phyloP scores from a whole-genome alignment of 1,284 basidiomycete species.

The Agaricales sp. region DNA sequence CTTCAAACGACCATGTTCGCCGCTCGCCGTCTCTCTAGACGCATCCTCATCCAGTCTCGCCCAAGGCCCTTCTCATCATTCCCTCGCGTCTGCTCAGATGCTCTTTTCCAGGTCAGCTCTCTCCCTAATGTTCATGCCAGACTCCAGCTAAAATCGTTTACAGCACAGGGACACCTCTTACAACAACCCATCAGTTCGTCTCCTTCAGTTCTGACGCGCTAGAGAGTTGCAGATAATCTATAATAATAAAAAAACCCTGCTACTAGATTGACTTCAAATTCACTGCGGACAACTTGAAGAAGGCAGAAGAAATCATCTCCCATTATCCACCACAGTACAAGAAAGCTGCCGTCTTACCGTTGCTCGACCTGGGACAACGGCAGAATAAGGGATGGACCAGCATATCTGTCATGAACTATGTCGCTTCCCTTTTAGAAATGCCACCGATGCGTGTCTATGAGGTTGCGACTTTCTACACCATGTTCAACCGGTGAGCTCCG shows the following conservation, averaged over 20 bases:
- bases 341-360: constrained; percentile 94
- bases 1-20: constrained; percentile 12
- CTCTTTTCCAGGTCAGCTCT: constrained; percentile 46
- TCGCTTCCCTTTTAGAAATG: constrained; percentile 89
- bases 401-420: constrained; percentile 98
- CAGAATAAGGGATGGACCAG: constrained; percentile 99
- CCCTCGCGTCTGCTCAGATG: constrained; percentile 37
- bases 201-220: neutral
- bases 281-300: constrained; percentile 70
- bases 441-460: constrained; percentile 99
- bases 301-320: constrained; percentile 83
- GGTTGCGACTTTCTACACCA: constrained; percentile 99
- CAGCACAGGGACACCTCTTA: constrained; percentile 91
- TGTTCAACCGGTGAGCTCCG: constrained; percentile 84
- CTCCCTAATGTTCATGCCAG: constrained; percentile 2
- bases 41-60: constrained; percentile 15
- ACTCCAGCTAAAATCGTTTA: constrained; percentile 9
- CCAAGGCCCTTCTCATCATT: constrained; percentile 36
- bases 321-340: constrained; percentile 96
- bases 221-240: no score
- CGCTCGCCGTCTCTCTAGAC: constrained; percentile 22
- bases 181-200: constrained; percentile 75
- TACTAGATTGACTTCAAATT: constrained; percentile 88
- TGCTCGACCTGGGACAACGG: constrained; percentile 92
- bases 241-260: constrained; percentile 1